These are phyloP conservation scores for Apiospora hydei DNA, from an alignment of 2,329 filamentous ascomycete species.

Conservation along the genomic window DNA sequence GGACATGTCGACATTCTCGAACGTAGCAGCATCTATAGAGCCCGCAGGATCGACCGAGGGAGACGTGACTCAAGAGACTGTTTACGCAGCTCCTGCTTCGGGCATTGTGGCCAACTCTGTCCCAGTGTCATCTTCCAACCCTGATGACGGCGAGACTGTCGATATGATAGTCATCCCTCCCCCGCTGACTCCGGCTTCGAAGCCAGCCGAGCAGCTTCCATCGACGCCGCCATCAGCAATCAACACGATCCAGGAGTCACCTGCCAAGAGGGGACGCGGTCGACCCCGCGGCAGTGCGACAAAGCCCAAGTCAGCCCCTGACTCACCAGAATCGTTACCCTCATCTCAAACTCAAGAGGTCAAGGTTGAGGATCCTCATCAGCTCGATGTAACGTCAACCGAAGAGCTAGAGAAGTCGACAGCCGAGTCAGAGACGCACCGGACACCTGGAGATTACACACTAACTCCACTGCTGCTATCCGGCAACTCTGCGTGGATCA, in stretches of 20 bases:
- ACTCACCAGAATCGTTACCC: background rate
- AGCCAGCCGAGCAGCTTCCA: conserved; percentile 20
- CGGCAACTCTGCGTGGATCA: conserved; percentile 82
- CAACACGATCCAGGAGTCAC: background rate
- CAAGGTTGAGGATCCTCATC: background rate
- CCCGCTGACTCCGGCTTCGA: conserved; percentile 28
- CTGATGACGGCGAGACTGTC: background rate
- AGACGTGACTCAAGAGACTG: background rate
- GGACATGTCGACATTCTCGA: conserved; percentile 35
- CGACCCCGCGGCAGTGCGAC: conserved; percentile 23
- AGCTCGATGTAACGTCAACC: background rate
- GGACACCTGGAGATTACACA: conserved; percentile 80
- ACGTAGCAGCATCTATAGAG: conserved; percentile 33
- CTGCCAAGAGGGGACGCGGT: conserved; percentile 26
- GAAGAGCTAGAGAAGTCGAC: background rate
- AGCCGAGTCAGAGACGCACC: conserved; percentile 38
- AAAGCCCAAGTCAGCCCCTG: conserved; percentile 18
- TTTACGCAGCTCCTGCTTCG: conserved; percentile 20
- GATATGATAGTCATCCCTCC: conserved; percentile 29
- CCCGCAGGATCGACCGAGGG: conserved; percentile 7
- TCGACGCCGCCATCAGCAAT: conserved; percentile 11
- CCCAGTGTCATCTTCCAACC: background rate
- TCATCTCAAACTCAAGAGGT: background rate
- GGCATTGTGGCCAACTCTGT: conserved; percentile 24
- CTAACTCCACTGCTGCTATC: conserved; percentile 79